Conservation (phyloP, 805 yeast species). For the Candida saitoana region DNA sequence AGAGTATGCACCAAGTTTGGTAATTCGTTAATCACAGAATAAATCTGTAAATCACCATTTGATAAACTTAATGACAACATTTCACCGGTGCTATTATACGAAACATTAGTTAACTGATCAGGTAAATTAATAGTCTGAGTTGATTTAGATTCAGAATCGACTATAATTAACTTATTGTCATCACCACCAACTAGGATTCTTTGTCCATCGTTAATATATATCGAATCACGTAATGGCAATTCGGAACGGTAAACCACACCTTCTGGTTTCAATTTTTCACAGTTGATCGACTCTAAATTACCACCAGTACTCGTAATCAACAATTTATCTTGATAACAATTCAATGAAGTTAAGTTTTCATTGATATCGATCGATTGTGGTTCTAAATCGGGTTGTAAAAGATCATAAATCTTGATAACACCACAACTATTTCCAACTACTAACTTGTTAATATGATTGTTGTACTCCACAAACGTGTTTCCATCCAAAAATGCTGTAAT, state of each 20-base stretch:
- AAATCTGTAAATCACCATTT: conserved; percentile 56
- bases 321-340: conserved; percentile 14
- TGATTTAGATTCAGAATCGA: conserved; percentile 34
- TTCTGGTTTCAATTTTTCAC: conserved; percentile 22
- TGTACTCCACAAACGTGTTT: conserved; percentile 29
- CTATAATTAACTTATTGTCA: conserved; percentile 50
- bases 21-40: conserved; percentile 49
- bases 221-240: conserved; percentile 48
- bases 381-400: conserved; percentile 50
- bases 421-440: conserved; percentile 55
- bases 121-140: conserved; percentile 33
- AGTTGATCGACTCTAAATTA: conserved; percentile 37
- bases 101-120: conserved; percentile 54
- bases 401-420: conserved; percentile 47
- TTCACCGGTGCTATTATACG: conserved; percentile 57
- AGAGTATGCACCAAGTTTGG: conserved; percentile 51
- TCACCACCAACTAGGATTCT: conserved; percentile 64
- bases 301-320: conserved; percentile 42
- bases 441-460: conserved; percentile 24
- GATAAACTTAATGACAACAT: conserved; percentile 54
- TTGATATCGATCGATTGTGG: conserved; percentile 55
- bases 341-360: conserved; percentile 43
- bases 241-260: conserved; percentile 43
- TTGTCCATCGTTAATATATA: conserved; percentile 58
- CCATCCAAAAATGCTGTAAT: conserved; percentile 42